Evolutionary conservation across 2,329 filamentous ascomycete species (phyloP).

Genomic region (Pseudogymnoascus destructans): DNA sequence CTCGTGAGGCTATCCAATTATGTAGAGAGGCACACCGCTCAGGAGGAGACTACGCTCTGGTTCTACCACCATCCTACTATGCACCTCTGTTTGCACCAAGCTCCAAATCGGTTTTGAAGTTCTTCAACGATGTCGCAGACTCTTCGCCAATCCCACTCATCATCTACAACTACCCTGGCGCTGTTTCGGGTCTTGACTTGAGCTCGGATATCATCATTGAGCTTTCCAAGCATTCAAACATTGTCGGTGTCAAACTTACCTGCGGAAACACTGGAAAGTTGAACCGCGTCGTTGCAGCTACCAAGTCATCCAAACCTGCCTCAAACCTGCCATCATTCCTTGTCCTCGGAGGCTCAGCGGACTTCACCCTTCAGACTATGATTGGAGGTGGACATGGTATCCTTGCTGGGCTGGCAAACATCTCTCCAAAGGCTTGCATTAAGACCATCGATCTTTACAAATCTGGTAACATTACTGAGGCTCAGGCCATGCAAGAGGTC

Average conservation of each 20-base stretch:
- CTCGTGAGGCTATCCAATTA: conserved; percentile 50
- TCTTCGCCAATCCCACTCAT: conserved; percentile 63
- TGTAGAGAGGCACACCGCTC: conserved; percentile 48
- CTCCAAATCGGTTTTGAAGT: conserved; percentile 41
- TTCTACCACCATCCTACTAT: conserved; percentile 58
- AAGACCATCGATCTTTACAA: conserved; percentile 47
- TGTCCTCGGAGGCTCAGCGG: conserved; percentile 58
- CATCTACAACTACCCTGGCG: conserved; percentile 85
- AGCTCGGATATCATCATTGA: conserved; percentile 76
- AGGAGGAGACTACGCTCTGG: conserved; percentile 53
- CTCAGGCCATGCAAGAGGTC: conserved; percentile 47
- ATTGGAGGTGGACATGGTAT: conserved; percentile 58
- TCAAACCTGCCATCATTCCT: conserved; percentile 46
- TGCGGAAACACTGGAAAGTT: conserved; percentile 64
- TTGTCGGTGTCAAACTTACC: conserved; percentile 82
- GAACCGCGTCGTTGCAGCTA: conserved; percentile 41
- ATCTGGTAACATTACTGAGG: conserved; percentile 45
- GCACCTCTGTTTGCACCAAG: conserved; percentile 42
- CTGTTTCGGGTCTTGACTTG: conserved; percentile 77
- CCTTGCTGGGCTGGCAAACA: conserved; percentile 59
- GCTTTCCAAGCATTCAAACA: conserved; percentile 69
- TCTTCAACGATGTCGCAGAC: conserved; percentile 49
- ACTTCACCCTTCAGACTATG: conserved; percentile 60
- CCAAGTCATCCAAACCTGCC: conserved; percentile 40
- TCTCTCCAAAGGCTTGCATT: conserved; percentile 53